Evolutionary conservation across 345 rosid genomes (phyloP).

Genomic region (Mercurialis annua): DNA sequence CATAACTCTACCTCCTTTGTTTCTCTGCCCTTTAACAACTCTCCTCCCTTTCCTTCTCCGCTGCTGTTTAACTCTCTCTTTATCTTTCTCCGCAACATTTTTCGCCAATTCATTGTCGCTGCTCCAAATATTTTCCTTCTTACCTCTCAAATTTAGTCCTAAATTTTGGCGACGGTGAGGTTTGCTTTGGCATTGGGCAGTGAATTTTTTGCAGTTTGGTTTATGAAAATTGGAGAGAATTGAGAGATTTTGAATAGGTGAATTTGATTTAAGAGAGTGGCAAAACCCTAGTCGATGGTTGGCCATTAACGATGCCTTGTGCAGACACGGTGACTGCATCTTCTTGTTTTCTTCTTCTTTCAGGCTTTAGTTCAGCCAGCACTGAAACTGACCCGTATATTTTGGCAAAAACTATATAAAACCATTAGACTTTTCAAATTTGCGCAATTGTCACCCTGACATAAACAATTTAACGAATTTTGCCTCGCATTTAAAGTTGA

Average conservation of each 20-base stretch:
- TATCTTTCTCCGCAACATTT: conserved; percentile 17
- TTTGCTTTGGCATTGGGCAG: conserved; percentile 34
- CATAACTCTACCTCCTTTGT: conserved; percentile 39
- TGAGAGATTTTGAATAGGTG: conserved; percentile 10
- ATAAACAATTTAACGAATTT: too few species aligned
- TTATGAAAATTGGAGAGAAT: conserved; percentile 7
- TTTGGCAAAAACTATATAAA: too few species aligned
- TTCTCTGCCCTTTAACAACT: conserved; percentile 39
- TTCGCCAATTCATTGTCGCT: conserved; percentile 65
- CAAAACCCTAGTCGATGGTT: conserved; percentile 29
- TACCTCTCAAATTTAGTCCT: conserved; percentile 42
- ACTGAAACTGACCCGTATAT: too few species aligned
- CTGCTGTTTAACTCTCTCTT: conserved; percentile 33
- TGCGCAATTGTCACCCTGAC: too few species aligned
- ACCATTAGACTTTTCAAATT: too few species aligned
- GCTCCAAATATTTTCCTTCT: conserved; percentile 78
- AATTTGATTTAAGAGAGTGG: conserved; percentile 11
- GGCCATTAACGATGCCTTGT: conserved; percentile 26
- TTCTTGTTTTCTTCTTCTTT: too few species aligned
- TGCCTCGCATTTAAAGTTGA: too few species aligned
- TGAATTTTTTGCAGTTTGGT: neutral
- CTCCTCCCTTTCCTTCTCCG: conserved; percentile 46
- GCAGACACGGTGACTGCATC: conserved; percentile 53
- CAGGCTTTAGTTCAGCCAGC: too few species aligned
- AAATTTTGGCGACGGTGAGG: conserved; percentile 24